phyloP scores from a whole-genome alignment of 768 basidiomycete species.

The Leccinellum luteum region DNA sequence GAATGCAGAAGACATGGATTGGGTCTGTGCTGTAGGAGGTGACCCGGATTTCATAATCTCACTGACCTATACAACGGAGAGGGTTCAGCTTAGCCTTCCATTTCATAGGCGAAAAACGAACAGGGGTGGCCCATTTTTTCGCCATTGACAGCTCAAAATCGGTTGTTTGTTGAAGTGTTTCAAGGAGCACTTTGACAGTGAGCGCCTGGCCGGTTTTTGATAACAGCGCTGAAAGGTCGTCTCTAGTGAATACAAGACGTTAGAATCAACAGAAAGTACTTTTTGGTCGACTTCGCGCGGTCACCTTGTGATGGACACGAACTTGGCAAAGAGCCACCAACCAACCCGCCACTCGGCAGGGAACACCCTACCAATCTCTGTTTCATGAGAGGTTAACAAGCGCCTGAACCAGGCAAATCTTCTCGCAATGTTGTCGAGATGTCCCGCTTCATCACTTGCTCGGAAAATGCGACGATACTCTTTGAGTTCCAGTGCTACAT shows the following conservation, averaged over 20 bases:
- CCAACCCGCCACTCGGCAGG: constrained; percentile 85
- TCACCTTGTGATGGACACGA: constrained; percentile 88
- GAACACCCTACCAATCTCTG: constrained; percentile 81
- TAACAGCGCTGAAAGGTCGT: constrained; percentile 78
- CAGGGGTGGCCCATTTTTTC: constrained; percentile 79
- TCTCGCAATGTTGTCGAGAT: constrained; percentile 90
- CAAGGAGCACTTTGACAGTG: constrained; percentile 76
- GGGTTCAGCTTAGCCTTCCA: background rate
- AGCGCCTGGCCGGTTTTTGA: constrained; percentile 74
- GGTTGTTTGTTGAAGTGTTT: constrained; percentile 78
- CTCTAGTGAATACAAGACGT: constrained; percentile 42
- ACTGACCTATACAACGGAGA: constrained; percentile 44
- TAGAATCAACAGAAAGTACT: background rate
- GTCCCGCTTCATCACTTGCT: constrained; percentile 90
- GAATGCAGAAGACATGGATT: constrained; percentile 83
- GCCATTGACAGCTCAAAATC: constrained; percentile 86
- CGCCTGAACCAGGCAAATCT: constrained; percentile 96
- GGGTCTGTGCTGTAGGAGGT: constrained; percentile 47
- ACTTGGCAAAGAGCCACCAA: constrained; percentile 78
- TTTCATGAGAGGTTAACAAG: constrained; percentile 79
- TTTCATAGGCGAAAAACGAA: constrained; percentile 32
- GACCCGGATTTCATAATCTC: constrained; percentile 61
- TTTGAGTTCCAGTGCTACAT: constrained; percentile 85
- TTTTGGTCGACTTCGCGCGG: background rate
- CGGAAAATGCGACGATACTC: constrained; percentile 97